Conservation (phyloP, 2,329 filamentous ascomycete species). For the Claviceps sp. region DNA sequence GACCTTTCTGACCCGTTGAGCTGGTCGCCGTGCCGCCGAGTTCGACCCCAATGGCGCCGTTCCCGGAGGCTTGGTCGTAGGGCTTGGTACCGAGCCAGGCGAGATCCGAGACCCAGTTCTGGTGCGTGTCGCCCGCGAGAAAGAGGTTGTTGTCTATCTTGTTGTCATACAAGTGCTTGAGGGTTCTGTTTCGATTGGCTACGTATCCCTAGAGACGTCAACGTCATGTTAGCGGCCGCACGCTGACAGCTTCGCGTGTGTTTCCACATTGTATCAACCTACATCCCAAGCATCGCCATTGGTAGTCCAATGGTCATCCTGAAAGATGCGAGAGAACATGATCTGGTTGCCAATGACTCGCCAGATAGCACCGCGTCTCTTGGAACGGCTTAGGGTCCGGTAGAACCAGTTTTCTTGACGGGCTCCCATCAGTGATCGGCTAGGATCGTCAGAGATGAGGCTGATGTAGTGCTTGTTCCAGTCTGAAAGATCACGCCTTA, state of each 20-base stretch:
- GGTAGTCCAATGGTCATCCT: constrained; percentile 17
- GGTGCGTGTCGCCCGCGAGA: constrained; percentile 57
- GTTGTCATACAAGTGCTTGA: constrained; percentile 52
- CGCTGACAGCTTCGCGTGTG: not conserved
- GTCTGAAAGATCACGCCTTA: constrained; percentile 5
- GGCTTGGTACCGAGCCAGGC: constrained; percentile 40
- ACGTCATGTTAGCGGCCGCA: not conserved
- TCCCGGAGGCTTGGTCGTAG: constrained; percentile 40
- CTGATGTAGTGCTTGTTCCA: constrained; percentile 51
- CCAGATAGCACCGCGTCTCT: constrained; percentile 55
- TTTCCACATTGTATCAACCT: constrained; percentile 7
- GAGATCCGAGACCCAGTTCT: constrained; percentile 47
- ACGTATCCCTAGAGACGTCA: constrained; percentile 38
- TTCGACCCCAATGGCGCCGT: constrained; percentile 46
- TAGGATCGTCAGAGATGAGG: constrained; percentile 49
- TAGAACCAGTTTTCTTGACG: constrained; percentile 68
- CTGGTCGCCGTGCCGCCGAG: constrained; percentile 55
- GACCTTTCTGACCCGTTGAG: constrained; percentile 44
- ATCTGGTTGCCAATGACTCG: constrained; percentile 59
- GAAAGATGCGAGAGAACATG: constrained; percentile 43
- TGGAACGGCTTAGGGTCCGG: constrained; percentile 39
- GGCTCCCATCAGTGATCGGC: constrained; percentile 56
- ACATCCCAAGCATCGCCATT: constrained; percentile 23
- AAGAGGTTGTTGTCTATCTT: constrained; percentile 62
- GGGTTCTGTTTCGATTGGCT: constrained; percentile 57